Percentiles rank a stretch among this genome's conserved stretches.
phyloP scores from a whole-genome alignment of 805 yeast genomes.

The Metschnikowia kofuensis region DNA sequence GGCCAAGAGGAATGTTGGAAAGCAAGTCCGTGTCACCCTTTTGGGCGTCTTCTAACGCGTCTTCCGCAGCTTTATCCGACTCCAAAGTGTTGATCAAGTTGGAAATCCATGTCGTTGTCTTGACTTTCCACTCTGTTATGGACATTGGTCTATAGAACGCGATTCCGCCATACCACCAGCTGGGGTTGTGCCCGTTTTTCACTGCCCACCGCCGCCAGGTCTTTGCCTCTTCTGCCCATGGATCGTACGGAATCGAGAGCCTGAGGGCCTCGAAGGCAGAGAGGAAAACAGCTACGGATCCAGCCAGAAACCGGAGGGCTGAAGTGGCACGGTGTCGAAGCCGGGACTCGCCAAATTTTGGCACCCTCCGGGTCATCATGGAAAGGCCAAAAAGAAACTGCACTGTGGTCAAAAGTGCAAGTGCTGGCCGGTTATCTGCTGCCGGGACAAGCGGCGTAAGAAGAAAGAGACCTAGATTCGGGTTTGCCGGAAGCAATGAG shows the following conservation, averaged over 20 bases:
- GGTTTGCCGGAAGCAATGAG: conserved; percentile 30
- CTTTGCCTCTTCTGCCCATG: conserved; percentile 70
- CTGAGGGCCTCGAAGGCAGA: conserved; percentile 58
- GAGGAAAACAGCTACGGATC: conserved; percentile 44
- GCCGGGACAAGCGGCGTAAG: conserved; percentile 80
- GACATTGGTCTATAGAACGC: conserved; percentile 53
- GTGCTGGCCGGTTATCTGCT: conserved; percentile 56
- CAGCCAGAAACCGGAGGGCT: conserved; percentile 9
- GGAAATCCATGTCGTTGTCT: conserved; percentile 20
- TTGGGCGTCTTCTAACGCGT: not conserved
- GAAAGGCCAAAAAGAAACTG: conserved; percentile 51
- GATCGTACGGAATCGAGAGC: conserved; percentile 49
- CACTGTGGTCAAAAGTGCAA: conserved; percentile 48
- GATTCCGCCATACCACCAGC: conserved; percentile 68
- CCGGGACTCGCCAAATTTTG: conserved; percentile 13
- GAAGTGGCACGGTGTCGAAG: conserved; percentile 8
- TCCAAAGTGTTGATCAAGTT: conserved; percentile 16
- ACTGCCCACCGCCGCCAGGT: conserved; percentile 50
- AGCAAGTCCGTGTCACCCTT: conserved; percentile 6
- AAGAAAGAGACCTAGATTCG: conserved; percentile 55
- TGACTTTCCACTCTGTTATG: conserved; percentile 31
- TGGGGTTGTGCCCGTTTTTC: conserved; percentile 46
- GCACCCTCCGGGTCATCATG: conserved; percentile 13
- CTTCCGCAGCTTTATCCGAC: not conserved
- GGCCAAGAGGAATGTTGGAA: conserved; percentile 16